Conservation (phyloP, 176 grass and related monocot species). For the Carex kokanica region DNA sequence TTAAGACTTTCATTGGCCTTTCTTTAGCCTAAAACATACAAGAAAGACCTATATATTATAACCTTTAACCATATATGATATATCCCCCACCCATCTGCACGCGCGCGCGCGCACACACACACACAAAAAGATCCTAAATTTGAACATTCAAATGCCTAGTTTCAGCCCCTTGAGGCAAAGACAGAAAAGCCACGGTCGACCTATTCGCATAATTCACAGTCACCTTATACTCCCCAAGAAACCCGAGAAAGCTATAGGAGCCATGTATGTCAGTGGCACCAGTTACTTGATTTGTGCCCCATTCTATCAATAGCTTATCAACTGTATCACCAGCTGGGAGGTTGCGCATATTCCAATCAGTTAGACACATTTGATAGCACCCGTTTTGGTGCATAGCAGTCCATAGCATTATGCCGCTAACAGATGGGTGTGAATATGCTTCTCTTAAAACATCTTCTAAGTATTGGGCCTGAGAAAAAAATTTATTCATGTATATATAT, state of each 20-base stretch:
- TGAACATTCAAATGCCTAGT: slow-evolving; percentile 89
- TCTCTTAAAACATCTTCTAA: slow-evolving; percentile 88
- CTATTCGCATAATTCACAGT: slow-evolving; percentile 51
- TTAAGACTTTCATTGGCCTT: neutral
- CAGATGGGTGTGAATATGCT: slow-evolving; percentile 74
- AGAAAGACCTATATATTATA: slow-evolving; percentile 18
- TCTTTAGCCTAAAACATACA: neutral
- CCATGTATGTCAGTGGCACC: slow-evolving; percentile 74
- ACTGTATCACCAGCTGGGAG: slow-evolving; percentile 68
- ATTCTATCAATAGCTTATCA: slow-evolving; percentile 68
- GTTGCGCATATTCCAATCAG: slow-evolving; percentile 66
- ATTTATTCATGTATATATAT: neutral
- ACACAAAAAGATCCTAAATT: slow-evolving; percentile 28
- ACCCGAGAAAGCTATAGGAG: slow-evolving; percentile 70
- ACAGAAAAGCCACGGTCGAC: slow-evolving; percentile 54
- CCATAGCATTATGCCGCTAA: slow-evolving; percentile 87
- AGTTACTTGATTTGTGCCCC: slow-evolving; percentile 46
- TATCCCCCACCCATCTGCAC: neutral
- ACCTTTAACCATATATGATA: neutral
- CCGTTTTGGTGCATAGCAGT: slow-evolving; percentile 69
- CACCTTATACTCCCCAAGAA: slow-evolving; percentile 71
- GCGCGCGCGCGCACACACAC: neutral
- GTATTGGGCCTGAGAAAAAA: slow-evolving; percentile 50
- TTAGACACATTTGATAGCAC: slow-evolving; percentile 98
- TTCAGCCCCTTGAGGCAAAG: slow-evolving; percentile 75